phyloP scores from a whole-genome alignment of 108 stramenopile genomes.

The Skeletonema potamos region DNA sequence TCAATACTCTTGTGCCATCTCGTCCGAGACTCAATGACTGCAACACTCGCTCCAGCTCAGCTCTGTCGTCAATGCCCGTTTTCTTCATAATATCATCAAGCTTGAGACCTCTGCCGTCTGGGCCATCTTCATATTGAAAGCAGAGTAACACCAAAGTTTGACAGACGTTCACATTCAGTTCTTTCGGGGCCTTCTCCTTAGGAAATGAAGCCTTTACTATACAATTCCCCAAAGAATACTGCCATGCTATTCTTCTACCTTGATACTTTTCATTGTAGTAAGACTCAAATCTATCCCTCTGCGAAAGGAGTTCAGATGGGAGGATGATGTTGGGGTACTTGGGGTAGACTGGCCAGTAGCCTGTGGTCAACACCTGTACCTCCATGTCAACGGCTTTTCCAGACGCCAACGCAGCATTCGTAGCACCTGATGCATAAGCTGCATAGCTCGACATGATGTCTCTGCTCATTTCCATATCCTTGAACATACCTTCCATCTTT shows the following conservation, averaged over 20 bases:
- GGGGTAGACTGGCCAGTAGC: conserved; percentile 97
- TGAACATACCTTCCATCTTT: conserved; percentile 99
- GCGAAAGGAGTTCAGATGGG: conserved; percentile 57
- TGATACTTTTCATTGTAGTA: conserved; percentile 93
- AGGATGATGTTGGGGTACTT: conserved; percentile 67
- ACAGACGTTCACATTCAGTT: conserved; percentile 87
- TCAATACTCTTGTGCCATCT: conserved; percentile 75
- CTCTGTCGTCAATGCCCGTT: conserved; percentile 86
- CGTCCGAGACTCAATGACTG: conserved; percentile 87
- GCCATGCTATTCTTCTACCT: conserved; percentile 96
- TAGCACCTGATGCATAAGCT: conserved; percentile 35
- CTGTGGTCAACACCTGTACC: conserved; percentile 91
- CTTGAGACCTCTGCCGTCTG: conserved; percentile 48
- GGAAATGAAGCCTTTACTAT: conserved; percentile 69
- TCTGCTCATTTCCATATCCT: conserved; percentile 93
- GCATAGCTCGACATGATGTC: conserved; percentile 91
- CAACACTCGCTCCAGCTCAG: conserved; percentile 86
- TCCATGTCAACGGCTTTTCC: conserved; percentile 71
- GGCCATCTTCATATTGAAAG: conserved; percentile 64
- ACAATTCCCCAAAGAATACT: conserved; percentile 88
- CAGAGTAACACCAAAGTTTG: conserved; percentile 93
- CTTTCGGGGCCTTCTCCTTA: conserved; percentile 35
- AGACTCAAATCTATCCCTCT: conserved; percentile 59
- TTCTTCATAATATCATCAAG: conserved; percentile 68
- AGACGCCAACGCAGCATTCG: conserved; percentile 9